Evolutionary conservation across 495 filamentous ascomycete genomes (phyloP).

Genomic region (Podospora didyma): DNA sequence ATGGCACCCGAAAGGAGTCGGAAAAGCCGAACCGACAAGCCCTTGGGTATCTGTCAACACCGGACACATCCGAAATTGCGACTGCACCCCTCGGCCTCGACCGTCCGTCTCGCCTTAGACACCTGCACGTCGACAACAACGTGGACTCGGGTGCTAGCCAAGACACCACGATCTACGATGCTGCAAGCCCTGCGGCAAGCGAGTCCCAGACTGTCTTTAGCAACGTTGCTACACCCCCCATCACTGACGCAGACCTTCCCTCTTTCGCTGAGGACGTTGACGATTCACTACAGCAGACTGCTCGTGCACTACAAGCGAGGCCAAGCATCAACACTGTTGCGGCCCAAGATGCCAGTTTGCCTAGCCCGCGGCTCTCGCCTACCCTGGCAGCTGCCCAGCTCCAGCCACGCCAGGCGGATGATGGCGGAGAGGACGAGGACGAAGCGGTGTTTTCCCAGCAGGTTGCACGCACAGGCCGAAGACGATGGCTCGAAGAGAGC

Average conservation of each 20-base stretch:
- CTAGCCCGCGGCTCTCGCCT: constrained; percentile 91
- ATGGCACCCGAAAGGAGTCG: constrained; percentile 24
- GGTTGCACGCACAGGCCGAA: constrained; percentile 15
- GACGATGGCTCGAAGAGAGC: constrained; percentile 25
- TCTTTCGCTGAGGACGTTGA: constrained; percentile 44
- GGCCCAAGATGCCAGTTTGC: constrained; percentile 83
- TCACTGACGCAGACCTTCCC: constrained; percentile 51
- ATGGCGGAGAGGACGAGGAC: constrained; percentile 35
- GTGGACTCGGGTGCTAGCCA: constrained; percentile 40
- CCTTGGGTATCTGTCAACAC: constrained; percentile 43
- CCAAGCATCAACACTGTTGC: constrained; percentile 57
- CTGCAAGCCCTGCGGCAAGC: constrained; percentile 40
- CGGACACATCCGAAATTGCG: constrained; percentile 40
- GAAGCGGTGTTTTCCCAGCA: constrained; percentile 23
- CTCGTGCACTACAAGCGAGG: constrained; percentile 34
- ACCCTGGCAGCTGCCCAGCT: constrained; percentile 77
- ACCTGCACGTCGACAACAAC: constrained; percentile 31
- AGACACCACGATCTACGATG: constrained; percentile 43
- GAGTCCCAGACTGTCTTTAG: constrained; percentile 46
- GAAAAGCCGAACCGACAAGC: constrained; percentile 19
- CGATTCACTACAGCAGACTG: constrained; percentile 36
- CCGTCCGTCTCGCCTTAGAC: constrained; percentile 29
- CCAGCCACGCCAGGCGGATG: constrained; percentile 32
- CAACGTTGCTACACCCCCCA: constrained; percentile 54
- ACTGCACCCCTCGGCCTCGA: constrained; percentile 19